These are phyloP conservation scores for Leccinum ochraceum DNA, from an alignment of 768 basidiomycete genomes.

Conservation along the genomic window DNA sequence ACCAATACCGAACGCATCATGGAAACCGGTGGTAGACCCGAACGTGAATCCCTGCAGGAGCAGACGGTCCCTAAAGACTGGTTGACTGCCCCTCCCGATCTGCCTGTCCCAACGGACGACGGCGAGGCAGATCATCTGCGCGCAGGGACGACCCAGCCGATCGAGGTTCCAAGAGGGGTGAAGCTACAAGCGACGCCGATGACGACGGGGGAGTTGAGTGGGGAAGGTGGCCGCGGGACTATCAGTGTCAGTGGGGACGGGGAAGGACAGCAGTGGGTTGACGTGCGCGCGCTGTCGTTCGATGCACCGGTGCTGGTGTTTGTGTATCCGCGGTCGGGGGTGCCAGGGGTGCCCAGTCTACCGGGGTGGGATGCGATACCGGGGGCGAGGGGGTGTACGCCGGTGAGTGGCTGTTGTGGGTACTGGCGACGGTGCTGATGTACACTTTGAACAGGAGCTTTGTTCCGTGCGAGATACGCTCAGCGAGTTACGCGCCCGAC, in stretches of 20 bases:
- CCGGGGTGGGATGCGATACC: slow-evolving; percentile 27
- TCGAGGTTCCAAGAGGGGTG: neutral
- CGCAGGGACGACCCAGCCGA: neutral
- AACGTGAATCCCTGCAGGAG: neutral
- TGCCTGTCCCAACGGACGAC: neutral
- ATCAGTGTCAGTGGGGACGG: neutral
- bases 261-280: neutral
- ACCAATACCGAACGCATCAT: neutral
- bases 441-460: slow-evolving; percentile 15
- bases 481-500: neutral
- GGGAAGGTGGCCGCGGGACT: neutral
- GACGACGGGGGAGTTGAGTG: neutral
- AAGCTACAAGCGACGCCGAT: neutral
- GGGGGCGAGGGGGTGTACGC: slow-evolving; percentile 26
- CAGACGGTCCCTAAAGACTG: neutral
- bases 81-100: neutral
- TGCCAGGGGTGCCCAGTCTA: slow-evolving; percentile 13
- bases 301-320: slow-evolving; percentile 23
- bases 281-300: slow-evolving; percentile 19
- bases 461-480: slow-evolving; percentile 20
- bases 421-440: neutral
- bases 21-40: neutral
- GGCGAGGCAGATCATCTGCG: neutral
- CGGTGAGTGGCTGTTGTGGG: slow-evolving; percentile 10
- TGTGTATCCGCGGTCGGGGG: slow-evolving; percentile 24